Evolutionary conservation across 2,329 filamentous ascomycete species (phyloP).

Genomic region (Claviceps sp.): DNA sequence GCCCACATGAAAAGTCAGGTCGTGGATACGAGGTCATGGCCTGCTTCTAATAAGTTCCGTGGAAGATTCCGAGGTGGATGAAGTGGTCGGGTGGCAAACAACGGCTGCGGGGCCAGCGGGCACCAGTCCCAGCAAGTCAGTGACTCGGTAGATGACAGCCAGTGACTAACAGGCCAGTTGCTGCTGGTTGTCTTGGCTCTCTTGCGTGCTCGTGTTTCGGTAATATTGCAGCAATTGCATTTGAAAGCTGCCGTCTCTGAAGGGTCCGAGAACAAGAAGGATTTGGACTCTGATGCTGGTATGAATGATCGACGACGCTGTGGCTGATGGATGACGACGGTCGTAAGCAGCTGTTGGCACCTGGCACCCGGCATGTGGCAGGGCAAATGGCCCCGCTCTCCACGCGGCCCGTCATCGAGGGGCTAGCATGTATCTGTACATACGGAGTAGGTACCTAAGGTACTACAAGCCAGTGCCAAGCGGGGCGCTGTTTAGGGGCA

Average conservation of each 20-base stretch:
- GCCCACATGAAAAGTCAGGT: neutral
- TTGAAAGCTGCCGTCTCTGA: too few relatives aligned
- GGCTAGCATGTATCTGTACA: neutral
- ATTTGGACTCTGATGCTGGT: neutral
- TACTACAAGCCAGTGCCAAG: neutral
- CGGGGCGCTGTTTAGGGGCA: neutral
- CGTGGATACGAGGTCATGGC: slow-evolving; percentile 3
- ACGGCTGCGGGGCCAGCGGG: neutral
- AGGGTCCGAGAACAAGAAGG: too few relatives aligned
- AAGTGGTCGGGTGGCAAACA: neutral
- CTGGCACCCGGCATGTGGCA: neutral
- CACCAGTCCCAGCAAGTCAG: neutral
- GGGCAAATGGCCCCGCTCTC: neutral
- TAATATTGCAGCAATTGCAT: too few relatives aligned
- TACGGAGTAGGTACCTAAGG: too few relatives aligned
- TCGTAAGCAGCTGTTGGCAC: neutral
- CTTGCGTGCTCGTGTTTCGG: too few relatives aligned
- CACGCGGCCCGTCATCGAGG: slow-evolving; percentile 2
- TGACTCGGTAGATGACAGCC: too few relatives aligned
- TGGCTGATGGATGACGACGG: neutral
- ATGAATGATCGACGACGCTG: neutral
- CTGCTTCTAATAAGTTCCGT: neutral
- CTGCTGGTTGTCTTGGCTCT: too few relatives aligned
- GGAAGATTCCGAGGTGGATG: neutral
- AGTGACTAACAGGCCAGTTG: too few relatives aligned